Percentiles rank a stretch among this genome's conserved stretches.
These are phyloP conservation scores for Cercis canadensis DNA, from an alignment of 306 rosid species.

Conservation along the genomic window DNA sequence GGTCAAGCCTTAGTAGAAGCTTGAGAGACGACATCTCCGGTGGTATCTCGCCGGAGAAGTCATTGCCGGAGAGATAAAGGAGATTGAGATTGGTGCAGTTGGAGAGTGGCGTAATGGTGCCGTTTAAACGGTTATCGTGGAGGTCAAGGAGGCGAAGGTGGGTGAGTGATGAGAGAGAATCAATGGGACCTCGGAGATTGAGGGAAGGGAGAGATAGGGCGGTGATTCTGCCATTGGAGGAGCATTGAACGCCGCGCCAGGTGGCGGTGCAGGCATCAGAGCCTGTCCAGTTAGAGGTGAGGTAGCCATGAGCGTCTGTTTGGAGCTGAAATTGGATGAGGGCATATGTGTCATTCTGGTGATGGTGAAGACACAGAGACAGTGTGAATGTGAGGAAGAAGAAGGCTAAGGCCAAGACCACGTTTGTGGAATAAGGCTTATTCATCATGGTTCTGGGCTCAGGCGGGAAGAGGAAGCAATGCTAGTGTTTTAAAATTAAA, in stretches of 20 bases:
- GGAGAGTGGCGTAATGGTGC: conserved; percentile 56
- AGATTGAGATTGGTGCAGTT: conserved; percentile 81
- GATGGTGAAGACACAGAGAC: conserved; percentile 23
- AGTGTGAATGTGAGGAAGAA: conserved; percentile 29
- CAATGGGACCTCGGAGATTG: conserved; percentile 80
- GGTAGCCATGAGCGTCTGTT: conserved; percentile 79
- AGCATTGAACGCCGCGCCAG: conserved; percentile 82
- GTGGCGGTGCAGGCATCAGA: conserved; percentile 63
- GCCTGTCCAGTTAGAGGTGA: conserved; percentile 81
- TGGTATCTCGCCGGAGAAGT: conserved; percentile 83
- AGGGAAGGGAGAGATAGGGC: conserved; percentile 73
- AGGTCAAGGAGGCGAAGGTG: conserved; percentile 90
- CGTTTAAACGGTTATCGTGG: conserved; percentile 80
- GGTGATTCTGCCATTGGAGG: conserved; percentile 56
- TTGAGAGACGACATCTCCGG: conserved; percentile 49
- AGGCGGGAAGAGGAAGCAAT: conserved; percentile 43
- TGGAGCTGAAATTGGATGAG: conserved; percentile 69
- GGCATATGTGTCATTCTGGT: conserved; percentile 64
- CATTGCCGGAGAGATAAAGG: conserved; percentile 82
- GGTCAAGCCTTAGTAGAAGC: conserved; percentile 76
- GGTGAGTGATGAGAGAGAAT: conserved; percentile 60
- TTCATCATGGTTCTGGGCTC: conserved; percentile 38
- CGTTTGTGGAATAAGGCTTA: conserved; percentile 10
- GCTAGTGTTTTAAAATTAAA: conserved; percentile 32
- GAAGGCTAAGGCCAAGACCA: conserved; percentile 25